Evolutionary conservation across 768 basidiomycete genomes (phyloP).

Genomic region (Hemileccinum impolitum): DNA sequence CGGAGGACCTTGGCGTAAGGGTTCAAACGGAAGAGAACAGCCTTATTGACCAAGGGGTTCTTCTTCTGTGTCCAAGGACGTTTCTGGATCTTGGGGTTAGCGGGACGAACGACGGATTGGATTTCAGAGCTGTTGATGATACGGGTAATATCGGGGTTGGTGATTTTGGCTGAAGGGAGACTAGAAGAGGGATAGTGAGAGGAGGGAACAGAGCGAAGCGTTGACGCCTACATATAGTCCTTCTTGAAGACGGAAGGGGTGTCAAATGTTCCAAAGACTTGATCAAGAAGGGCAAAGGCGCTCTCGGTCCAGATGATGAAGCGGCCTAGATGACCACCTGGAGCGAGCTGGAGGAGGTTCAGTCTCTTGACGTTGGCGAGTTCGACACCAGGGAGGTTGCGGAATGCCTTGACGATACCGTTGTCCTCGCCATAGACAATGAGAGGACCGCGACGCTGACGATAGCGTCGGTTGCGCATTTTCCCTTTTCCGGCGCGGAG

Average conservation of each 20-base stretch:
- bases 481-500: constrained; percentile 97
- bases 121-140: constrained; percentile 99
- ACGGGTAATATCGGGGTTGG: constrained; percentile 95
- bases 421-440: constrained; percentile 97
- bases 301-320: constrained; percentile 99
- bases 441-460: constrained; percentile 96
- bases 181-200: constrained; percentile 33
- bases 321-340: constrained; percentile 98
- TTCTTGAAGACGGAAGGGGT: constrained; percentile 85
- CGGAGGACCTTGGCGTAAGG: constrained; percentile 96
- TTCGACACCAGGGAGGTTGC: constrained; percentile 98
- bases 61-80: constrained; percentile 99
- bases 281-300: constrained; percentile 90
- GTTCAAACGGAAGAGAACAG: constrained; percentile 94
- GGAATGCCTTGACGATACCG: constrained; percentile 97
- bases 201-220: neutral
- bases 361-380: constrained; percentile 89
- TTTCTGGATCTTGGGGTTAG: constrained; percentile 80
- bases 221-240: constrained; percentile 67
- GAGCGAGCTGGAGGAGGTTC: constrained; percentile 98
- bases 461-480: constrained; percentile 92
- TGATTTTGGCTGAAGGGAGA: constrained; percentile 93
- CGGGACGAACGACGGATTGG: constrained; percentile 92
- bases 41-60: constrained; percentile 95
- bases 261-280: constrained; percentile 93